Conservation (phyloP, 106 monocot genomes). For the Gastrodia elata region DNA sequence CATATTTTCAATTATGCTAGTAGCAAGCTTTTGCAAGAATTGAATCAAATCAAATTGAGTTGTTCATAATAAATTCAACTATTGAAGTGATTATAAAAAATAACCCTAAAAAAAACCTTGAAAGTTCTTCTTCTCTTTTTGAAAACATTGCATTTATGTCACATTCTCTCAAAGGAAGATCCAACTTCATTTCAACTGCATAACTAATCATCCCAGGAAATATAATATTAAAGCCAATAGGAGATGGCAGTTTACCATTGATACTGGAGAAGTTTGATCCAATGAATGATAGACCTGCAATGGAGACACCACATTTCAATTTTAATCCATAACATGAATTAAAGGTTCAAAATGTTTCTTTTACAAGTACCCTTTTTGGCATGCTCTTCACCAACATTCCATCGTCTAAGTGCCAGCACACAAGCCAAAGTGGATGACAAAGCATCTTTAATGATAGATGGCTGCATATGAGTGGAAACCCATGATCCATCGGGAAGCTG, state of each 20-base stretch:
- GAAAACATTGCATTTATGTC: slow-evolving; percentile 30
- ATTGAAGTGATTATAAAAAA: not conserved
- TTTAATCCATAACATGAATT: slow-evolving; percentile 5
- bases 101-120: slow-evolving; percentile 37
- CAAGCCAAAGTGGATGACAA: slow-evolving; percentile 80
- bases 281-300: slow-evolving; percentile 71
- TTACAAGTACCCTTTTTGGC: slow-evolving; percentile 47
- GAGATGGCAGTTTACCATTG: slow-evolving; percentile 44
- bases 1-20: too few species aligned
- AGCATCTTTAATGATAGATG: slow-evolving; percentile 37
- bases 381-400: slow-evolving; percentile 69
- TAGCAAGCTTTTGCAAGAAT: too few species aligned
- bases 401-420: slow-evolving; percentile 61
- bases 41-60: not conserved
- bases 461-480: slow-evolving; percentile 26
- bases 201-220: slow-evolving; percentile 60
- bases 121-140: slow-evolving; percentile 40
- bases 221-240: slow-evolving; percentile 83
- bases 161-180: slow-evolving; percentile 38
- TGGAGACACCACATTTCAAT: not conserved
- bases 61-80: too few species aligned
- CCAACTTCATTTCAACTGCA: slow-evolving; percentile 54
- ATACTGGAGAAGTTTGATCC: slow-evolving; percentile 36
- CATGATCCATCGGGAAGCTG: slow-evolving; percentile 78
- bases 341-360: not conserved